Evolutionary conservation across 1,139 yeast species (phyloP).

Genomic region (Geotrichum cucujoidarum): DNA sequence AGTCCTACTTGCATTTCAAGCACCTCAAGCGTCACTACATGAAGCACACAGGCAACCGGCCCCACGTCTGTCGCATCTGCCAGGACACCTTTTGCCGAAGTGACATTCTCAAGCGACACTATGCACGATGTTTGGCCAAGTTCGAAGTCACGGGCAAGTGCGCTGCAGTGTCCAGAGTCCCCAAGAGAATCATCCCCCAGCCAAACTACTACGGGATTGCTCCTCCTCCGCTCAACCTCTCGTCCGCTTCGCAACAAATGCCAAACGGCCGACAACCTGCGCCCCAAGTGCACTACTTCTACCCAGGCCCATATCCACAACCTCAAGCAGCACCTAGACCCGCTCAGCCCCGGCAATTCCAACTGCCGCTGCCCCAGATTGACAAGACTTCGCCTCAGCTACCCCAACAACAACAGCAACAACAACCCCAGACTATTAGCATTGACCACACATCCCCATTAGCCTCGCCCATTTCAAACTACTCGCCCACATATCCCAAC

Average conservation of each 20-base stretch:
- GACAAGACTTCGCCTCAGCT: background rate
- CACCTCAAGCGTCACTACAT: conserved; percentile 19
- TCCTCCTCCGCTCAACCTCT: too few species aligned
- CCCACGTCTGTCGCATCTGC: conserved; percentile 19
- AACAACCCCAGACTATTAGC: background rate
- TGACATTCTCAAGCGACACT: conserved; percentile 21
- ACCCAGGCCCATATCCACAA: background rate
- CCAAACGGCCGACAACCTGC: background rate
- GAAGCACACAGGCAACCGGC: conserved; percentile 20
- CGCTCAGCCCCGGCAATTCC: background rate
- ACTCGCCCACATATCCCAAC: background rate
- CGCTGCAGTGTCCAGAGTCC: conserved; percentile 22
- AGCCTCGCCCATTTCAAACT: background rate
- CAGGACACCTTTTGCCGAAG: conserved; percentile 21
- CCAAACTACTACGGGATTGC: background rate
- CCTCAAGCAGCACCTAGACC: background rate
- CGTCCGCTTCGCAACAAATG: background rate
- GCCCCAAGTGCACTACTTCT: background rate
- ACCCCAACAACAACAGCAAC: too few species aligned
- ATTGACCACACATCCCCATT: background rate
- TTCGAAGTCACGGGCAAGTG: conserved; percentile 23
- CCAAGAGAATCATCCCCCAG: background rate
- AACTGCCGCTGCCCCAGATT: background rate
- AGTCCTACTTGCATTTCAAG: conserved; percentile 17
- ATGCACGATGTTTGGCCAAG: conserved; percentile 25